Evolutionary conservation across 2,329 filamentous ascomycete genomes (phyloP), one percentile per base, ranked within the genome.

Genomic region (Botrytis aclada): DNA sequence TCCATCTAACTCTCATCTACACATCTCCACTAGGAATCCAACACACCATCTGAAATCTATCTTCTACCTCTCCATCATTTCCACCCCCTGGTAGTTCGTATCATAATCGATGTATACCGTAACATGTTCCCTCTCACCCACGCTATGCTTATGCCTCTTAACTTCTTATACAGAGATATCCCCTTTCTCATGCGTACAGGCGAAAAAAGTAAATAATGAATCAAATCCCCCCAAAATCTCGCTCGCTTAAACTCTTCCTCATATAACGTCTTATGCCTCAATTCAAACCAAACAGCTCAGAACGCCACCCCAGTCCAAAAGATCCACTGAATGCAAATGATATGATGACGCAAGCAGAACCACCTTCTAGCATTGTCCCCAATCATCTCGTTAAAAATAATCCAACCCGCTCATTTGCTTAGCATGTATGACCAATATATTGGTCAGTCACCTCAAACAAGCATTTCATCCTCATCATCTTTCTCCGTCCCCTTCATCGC

Each of bases 381-480:
- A 25, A 62, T 62, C 58, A 39, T 39, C 14, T 25, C 22, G 34
- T 9, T 39, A 25, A 16, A 39, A 62, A 37, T 16, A 62, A 16
- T 18, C 34, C 10, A 69, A 1, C 29, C 37, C 34, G 58, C 12
- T 34, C 10, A 60, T 41, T 22, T 29, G 20, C n/a, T 3, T 37
- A n/a, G 25, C 4, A 60, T 61, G n/a, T 25, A 61, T 9, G n/a
- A 29, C 14, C 25, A 18, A 61, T 22, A n/a, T 20, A 25, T 29
- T 39, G 9, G 32, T 4, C 51, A 37, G 14, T 16, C 43, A 47
- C 22, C 43, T 73, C 61, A 73, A 60, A 73, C 47, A 51, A 73
- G 72, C 60, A 66, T 65, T 39, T 71, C 69, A 37, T 71, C 69
- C 22, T 71, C 69, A 37, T 61, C 29, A 7, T 43, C 69, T 25